A percentile compares a stretch with the other conserved stretches of the same genome.
These are phyloP conservation scores for Argentina anserina DNA, from an alignment of 306 rosid species.

Conservation along the genomic window DNA sequence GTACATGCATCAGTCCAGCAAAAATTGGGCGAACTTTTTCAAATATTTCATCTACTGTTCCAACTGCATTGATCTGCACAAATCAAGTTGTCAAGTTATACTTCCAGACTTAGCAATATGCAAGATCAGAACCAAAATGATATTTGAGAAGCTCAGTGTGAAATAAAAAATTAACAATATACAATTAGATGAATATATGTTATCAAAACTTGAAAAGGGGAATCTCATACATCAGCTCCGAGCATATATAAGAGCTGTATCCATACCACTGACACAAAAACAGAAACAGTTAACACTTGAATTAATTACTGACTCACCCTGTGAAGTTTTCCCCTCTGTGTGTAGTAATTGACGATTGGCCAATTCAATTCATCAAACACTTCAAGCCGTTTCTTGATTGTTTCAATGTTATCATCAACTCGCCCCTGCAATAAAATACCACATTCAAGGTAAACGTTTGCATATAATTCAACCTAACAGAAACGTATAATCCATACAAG, in stretches of 20 bases:
- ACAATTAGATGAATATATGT: not conserved
- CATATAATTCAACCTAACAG: not conserved
- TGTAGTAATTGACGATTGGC: slow-evolving; percentile 74
- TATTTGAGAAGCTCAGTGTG: not conserved
- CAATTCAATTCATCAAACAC: slow-evolving; percentile 64
- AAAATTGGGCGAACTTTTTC: slow-evolving; percentile 76
- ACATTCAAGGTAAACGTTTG: slow-evolving; percentile 21
- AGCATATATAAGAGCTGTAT: slow-evolving; percentile 12
- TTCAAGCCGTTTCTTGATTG: slow-evolving; percentile 83
- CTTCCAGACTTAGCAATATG: not conserved
- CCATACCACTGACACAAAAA: not conserved
- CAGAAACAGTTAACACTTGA: not conserved
- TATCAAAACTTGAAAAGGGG: not conserved
- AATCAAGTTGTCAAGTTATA: slow-evolving; percentile 1
- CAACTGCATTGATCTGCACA: slow-evolving; percentile 82
- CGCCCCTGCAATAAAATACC: slow-evolving; percentile 64
- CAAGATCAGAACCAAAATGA: slow-evolving; percentile 6
- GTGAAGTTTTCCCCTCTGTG: slow-evolving; percentile 69
- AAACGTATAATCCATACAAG: slow-evolving; percentile 20
- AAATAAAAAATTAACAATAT: not conserved
- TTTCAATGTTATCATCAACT: slow-evolving; percentile 86
- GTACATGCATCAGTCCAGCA: slow-evolving; percentile 50
- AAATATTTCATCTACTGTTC: slow-evolving; percentile 80
- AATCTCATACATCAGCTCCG: not conserved
- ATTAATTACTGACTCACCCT: slow-evolving; percentile 38